A percentile compares a stretch with the other conserved stretches of the same genome.
phyloP scores from a whole-genome alignment of 805 yeast genomes.

The Wickerhamomyces rabaulensis region DNA sequence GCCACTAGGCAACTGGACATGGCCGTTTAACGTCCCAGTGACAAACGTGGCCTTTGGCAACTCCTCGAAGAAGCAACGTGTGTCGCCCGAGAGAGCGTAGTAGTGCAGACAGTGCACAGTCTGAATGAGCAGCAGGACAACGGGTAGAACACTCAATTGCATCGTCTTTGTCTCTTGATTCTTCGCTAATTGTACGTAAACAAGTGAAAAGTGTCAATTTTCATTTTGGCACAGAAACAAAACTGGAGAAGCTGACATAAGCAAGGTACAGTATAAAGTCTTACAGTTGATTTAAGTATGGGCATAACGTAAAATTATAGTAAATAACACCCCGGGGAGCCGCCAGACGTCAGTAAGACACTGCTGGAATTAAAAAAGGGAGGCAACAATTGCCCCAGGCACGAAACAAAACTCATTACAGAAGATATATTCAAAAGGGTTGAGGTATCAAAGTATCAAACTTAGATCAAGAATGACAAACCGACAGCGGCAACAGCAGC shows the following conservation, averaged over 20 bases:
- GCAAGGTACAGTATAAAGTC: too few relatives aligned
- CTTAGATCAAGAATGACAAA: conserved; percentile 14
- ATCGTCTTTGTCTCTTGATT: background rate
- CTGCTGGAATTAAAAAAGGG: background rate
- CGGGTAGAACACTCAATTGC: background rate
- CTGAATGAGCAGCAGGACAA: conserved; percentile 2
- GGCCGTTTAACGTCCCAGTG: conserved; percentile 70
- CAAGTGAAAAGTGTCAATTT: too few relatives aligned
- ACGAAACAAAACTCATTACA: background rate
- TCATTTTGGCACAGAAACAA: background rate
- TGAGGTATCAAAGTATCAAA: background rate
- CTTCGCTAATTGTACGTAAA: too few relatives aligned
- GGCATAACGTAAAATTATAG: background rate
- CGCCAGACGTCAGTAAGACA: background rate
- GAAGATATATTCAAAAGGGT: background rate
- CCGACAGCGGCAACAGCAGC: conserved; percentile 16
- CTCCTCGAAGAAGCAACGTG: conserved; percentile 81
- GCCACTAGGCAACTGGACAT: conserved; percentile 43
- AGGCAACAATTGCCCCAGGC: background rate
- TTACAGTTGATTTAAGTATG: background rate
- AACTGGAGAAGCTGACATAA: background rate
- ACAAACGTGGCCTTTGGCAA: conserved; percentile 74
- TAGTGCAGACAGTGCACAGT: conserved; percentile 47
- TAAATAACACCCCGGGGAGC: background rate
- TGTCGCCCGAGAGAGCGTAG: conserved; percentile 70